Evolutionary conservation across 345 rosid genomes (phyloP).

Genomic region (Sapria himalayana): DNA sequence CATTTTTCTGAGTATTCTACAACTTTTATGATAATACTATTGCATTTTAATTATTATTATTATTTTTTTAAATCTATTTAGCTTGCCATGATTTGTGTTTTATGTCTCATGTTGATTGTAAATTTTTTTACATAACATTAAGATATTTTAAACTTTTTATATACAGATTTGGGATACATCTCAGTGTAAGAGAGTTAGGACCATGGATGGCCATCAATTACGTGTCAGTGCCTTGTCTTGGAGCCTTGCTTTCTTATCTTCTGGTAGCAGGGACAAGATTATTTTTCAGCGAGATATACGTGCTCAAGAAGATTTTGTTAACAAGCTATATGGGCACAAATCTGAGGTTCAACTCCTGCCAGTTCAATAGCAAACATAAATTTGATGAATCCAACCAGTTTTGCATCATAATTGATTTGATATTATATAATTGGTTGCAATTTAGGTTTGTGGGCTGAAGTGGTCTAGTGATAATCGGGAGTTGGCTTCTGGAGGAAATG

Average conservation of each 20-base stretch:
- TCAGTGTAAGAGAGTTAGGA: slow-evolving; percentile 57
- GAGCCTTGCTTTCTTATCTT: slow-evolving; percentile 69
- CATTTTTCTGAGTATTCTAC: no score
- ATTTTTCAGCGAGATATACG: slow-evolving; percentile 82
- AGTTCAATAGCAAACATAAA: no score
- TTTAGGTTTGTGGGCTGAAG: slow-evolving; percentile 81
- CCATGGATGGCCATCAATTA: slow-evolving; percentile 90
- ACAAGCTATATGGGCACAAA: slow-evolving; percentile 86
- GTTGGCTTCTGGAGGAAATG: slow-evolving; percentile 97
- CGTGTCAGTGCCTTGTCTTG: slow-evolving; percentile 93
- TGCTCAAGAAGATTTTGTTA: slow-evolving; percentile 54
- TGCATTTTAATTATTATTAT: no score
- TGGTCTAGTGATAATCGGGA: slow-evolving; percentile 98
- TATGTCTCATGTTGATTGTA: no score
- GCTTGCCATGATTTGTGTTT: no score
- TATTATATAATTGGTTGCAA: slow-evolving; percentile 7
- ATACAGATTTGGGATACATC: slow-evolving; percentile 83
- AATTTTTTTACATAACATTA: no score
- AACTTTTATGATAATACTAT: no score
- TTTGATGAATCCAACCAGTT: no score
- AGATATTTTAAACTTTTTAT: slow-evolving; percentile 3
- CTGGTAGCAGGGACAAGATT: slow-evolving; percentile 93
- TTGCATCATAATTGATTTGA: no score
- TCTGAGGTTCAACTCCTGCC: slow-evolving; percentile 62
- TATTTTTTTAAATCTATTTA: no score